Evolutionary conservation across 1,284 basidiomycete species (phyloP).

Genomic region (Sporisorium iseilematis-ciliati): DNA sequence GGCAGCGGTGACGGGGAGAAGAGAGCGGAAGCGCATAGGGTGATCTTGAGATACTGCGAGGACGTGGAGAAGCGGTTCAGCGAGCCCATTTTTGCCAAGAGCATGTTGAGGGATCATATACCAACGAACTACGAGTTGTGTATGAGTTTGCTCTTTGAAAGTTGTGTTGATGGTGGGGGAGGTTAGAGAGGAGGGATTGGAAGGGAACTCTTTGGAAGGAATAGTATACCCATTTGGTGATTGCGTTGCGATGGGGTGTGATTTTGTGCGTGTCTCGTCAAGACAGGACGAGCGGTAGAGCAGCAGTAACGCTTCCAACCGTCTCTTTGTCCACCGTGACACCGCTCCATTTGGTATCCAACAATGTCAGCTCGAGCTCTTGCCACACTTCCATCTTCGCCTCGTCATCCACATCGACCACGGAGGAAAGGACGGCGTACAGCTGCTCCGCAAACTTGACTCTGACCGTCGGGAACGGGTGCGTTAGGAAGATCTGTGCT

Average conservation of each 20-base stretch:
- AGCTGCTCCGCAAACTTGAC: slow-evolving; percentile 35
- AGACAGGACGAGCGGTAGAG: slow-evolving; percentile 9
- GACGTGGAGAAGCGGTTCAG: slow-evolving; percentile 72
- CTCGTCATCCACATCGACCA: slow-evolving; percentile 8
- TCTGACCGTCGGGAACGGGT: slow-evolving; percentile 29
- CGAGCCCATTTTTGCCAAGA: slow-evolving; percentile 71
- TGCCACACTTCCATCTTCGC: slow-evolving; percentile 25
- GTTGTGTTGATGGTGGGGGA: slow-evolving; percentile 29
- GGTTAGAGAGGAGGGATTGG: not conserved
- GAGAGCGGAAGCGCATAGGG: slow-evolving; percentile 70
- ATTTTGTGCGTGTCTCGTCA: not conserved
- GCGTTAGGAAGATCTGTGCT: slow-evolving; percentile 16
- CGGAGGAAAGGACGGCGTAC: slow-evolving; percentile 34
- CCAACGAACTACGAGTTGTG: slow-evolving; percentile 64
- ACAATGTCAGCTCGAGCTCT: slow-evolving; percentile 16
- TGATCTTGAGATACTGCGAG: slow-evolving; percentile 72
- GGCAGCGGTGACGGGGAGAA: slow-evolving; percentile 15
- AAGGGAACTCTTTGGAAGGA: not conserved
- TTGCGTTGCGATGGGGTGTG: not conserved
- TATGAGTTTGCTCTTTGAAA: slow-evolving; percentile 56
- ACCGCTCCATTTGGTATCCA: slow-evolving; percentile 42
- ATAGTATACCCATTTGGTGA: not conserved
- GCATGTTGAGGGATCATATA: slow-evolving; percentile 61
- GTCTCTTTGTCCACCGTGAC: not conserved
- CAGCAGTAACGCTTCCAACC: not conserved